These are phyloP conservation scores for Wickerhamomyces chaumierensis DNA, from an alignment of 805 yeast species.

Conservation along the genomic window DNA sequence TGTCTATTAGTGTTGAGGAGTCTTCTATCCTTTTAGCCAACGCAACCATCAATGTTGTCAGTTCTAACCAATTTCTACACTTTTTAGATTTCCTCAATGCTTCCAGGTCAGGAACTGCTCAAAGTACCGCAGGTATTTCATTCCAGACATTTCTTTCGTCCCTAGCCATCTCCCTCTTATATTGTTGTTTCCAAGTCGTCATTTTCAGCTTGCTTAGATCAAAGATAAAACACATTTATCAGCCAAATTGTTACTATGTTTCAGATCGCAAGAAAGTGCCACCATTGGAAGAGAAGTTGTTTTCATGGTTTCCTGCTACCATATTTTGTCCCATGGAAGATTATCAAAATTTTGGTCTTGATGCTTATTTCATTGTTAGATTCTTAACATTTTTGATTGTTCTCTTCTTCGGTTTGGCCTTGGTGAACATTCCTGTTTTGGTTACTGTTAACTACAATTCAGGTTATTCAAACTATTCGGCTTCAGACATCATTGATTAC, in stretches of 20 bases:
- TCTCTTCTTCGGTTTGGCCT: constrained; percentile 41
- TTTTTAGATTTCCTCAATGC: constrained; percentile 33
- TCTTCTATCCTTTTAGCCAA: not conserved
- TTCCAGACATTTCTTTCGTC: constrained; percentile 45
- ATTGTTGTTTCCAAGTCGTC: constrained; percentile 41
- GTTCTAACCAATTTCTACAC: constrained; percentile 10
- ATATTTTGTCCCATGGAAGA: constrained; percentile 27
- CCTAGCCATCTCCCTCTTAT: constrained; percentile 38
- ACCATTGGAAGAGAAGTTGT: constrained; percentile 29
- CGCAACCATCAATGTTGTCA: not conserved
- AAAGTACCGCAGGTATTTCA: constrained; percentile 45
- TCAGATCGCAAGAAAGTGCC: constrained; percentile 27
- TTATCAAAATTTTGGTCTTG: constrained; percentile 49
- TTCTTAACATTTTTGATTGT: constrained; percentile 40
- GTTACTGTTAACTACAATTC: constrained; percentile 47
- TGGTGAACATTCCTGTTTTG: constrained; percentile 45
- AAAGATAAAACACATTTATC: constrained; percentile 34
- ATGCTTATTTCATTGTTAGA: constrained; percentile 63
- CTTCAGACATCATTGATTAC: constrained; percentile 8
- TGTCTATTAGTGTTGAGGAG: not conserved
- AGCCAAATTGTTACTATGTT: constrained; percentile 36
- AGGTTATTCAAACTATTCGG: constrained; percentile 16
- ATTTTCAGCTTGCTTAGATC: constrained; percentile 28
- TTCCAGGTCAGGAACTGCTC: constrained; percentile 49
- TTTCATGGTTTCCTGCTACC: constrained; percentile 45